Evolutionary conservation across 1,284 basidiomycete genomes (phyloP).

Genomic region (Cystobasidiaceae sp.): DNA sequence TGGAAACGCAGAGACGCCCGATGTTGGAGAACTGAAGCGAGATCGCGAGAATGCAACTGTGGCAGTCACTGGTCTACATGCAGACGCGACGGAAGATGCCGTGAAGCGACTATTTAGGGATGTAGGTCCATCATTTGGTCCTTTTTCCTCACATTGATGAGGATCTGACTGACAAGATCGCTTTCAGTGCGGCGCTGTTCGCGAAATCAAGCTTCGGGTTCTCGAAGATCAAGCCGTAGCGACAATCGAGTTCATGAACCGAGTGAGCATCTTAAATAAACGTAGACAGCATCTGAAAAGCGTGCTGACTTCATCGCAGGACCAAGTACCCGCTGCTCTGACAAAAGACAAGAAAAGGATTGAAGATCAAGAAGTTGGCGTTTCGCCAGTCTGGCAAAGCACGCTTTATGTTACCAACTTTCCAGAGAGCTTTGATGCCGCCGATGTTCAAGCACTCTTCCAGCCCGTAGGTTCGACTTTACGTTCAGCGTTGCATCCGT

Average conservation of each 20-base stretch:
- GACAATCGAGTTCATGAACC: slow-evolving; percentile 69
- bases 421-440: slow-evolving; percentile 76
- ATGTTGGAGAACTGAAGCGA: neutral
- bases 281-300: neutral
- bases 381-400: slow-evolving; percentile 86
- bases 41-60: slow-evolving; percentile 95
- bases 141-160: neutral
- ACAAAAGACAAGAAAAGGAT: slow-evolving; percentile 90
- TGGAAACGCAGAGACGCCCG: neutral
- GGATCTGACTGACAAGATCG: slow-evolving; percentile 13
- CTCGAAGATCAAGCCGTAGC: slow-evolving; percentile 57
- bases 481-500: neutral
- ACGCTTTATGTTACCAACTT: slow-evolving; percentile 98
- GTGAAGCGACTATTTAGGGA: slow-evolving; percentile 75
- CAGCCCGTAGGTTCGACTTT: slow-evolving; percentile 55
- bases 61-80: slow-evolving; percentile 69
- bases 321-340: slow-evolving; percentile 72
- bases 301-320: slow-evolving; percentile 50
- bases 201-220: slow-evolving; percentile 67
- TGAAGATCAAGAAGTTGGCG: slow-evolving; percentile 60
- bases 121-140: slow-evolving; percentile 52
- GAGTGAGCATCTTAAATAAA: slow-evolving; percentile 51
- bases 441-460: slow-evolving; percentile 68
- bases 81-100: slow-evolving; percentile 59
- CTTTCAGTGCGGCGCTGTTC: slow-evolving; percentile 70